Base-by-base conservation (phyloP, 192 early-diverging fungal species). In the Jimgerdemannia lactiflua region DNA sequence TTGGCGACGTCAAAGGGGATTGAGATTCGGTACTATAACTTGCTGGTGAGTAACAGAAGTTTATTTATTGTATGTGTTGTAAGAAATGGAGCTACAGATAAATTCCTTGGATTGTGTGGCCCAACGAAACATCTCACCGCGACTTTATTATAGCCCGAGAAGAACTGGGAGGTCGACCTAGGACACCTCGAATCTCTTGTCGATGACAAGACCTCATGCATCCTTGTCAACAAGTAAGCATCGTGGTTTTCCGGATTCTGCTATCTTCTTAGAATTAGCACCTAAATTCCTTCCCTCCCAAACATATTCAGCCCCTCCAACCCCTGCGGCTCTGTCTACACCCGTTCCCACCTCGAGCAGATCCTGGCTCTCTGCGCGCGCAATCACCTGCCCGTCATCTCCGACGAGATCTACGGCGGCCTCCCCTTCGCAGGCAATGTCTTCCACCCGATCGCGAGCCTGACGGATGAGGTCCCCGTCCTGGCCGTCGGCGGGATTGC, bases 371-470 rank as follows among this genome's bases (percentile, higher is more conserved):
- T 97, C 4, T 92, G 92, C 54, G 92, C 94, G 71, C 86, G 83
- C 65, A 87, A 94, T 80, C 86, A 89, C 75, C 77, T 97, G 41
- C 95, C 94, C 64, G 85, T 97, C 14, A 95, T 97, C 70, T 84
- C 94, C 7, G 95, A 96, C 70, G 95, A 97, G 78, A 97, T 97
- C 71, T 97, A 97, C 76, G 93, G 92, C 69, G 95, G 95, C 79
- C 90, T 97, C 80, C 93, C 94, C 68, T 97, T 96, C 77, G 74
- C 78, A 8, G 80, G 77, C 4, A 80, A 81, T 63, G 79, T 77
- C 19, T 94, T 94, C 76, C 87, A 87, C 39, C 85, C 93, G 4
- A 81, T 92, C 39, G 91, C 95, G 7, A 83, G 87, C 7, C 80
- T 97, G 71, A 95, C 94, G 11, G 83, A 80, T 17, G 90, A 89